Conservation (phyloP, 2,329 filamentous ascomycete species). For the Aspergillus vadensis region DNA sequence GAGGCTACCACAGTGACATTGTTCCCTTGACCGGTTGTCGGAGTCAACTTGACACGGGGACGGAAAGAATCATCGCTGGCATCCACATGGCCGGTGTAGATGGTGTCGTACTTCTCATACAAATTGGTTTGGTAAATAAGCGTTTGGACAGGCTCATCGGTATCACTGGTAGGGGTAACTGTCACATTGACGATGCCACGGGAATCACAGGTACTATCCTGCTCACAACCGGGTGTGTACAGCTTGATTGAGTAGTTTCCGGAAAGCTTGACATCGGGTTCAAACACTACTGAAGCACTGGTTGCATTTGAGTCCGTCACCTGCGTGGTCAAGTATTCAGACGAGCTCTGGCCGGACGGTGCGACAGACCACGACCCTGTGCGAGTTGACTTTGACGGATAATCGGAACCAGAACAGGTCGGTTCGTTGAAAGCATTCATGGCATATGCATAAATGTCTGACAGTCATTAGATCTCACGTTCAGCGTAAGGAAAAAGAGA, state of each 20-base stretch:
- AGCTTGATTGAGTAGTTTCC: constrained; percentile 90
- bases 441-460: constrained; percentile 80
- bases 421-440: constrained; percentile 88
- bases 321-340: constrained; percentile 73
- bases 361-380: constrained; percentile 75
- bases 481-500: not conserved
- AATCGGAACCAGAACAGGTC: constrained; percentile 66
- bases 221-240: constrained; percentile 87
- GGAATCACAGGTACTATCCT: constrained; percentile 73
- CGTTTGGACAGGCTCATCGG: constrained; percentile 55
- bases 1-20: constrained; percentile 84
- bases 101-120: constrained; percentile 93
- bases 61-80: constrained; percentile 71
- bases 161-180: constrained; percentile 61
- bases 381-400: constrained; percentile 65
- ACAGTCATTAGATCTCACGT: constrained; percentile 17
- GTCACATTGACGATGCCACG: constrained; percentile 84
- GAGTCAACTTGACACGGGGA: constrained; percentile 76
- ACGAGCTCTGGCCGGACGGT: constrained; percentile 68
- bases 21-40: constrained; percentile 59
- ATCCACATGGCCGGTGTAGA: constrained; percentile 85
- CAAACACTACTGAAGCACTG: constrained; percentile 65
- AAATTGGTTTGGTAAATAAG: constrained; percentile 87
- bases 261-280: constrained; percentile 80
- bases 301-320: constrained; percentile 61